A percentile compares a stretch with the other conserved stretches of the same genome.
Evolutionary conservation across 192 early-diverging fungal species (phyloP).

Genomic region (Lunasporangiospora selenospora): DNA sequence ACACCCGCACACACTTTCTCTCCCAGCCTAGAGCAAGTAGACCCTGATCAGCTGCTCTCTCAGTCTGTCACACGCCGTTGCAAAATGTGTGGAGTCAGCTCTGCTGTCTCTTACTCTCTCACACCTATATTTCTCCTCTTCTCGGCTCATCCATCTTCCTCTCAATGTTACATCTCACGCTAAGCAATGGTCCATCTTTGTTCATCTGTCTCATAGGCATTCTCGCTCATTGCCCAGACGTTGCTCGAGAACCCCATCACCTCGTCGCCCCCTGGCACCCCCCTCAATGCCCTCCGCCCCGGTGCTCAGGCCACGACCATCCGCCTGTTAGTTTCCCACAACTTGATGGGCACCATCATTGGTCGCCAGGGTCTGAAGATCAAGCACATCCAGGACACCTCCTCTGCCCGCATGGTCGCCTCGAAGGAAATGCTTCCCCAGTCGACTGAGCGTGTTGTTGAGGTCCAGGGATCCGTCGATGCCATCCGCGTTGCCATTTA

Average conservation of each 20-base stretch:
- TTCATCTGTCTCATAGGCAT: conserved; percentile 63
- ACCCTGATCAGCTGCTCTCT: no score
- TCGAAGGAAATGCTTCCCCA: conserved; percentile 93
- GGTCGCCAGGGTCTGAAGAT: conserved; percentile 94
- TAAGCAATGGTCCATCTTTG: not conserved
- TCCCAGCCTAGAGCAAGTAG: no score
- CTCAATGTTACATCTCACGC: no score
- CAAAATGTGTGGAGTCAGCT: no score
- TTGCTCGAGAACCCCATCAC: conserved; percentile 79
- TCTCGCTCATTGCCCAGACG: conserved; percentile 82
- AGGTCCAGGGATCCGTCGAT: conserved; percentile 85
- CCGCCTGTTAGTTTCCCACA: conserved; percentile 90
- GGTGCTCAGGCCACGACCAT: conserved; percentile 65
- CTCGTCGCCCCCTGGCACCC: conserved; percentile 59
- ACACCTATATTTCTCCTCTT: no score
- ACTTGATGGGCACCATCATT: conserved; percentile 92
- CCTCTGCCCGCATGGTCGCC: conserved; percentile 84
- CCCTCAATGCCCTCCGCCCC: conserved; percentile 50
- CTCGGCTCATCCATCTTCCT: no score
- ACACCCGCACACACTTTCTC: no score
- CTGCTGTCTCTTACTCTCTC: no score
- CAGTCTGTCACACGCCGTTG: no score
- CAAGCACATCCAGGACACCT: conserved; percentile 94
- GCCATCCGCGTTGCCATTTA: conserved; percentile 84
- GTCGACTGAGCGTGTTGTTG: conserved; percentile 92